phyloP scores from a whole-genome alignment of 768 basidiomycete species.

The Boletus rubropictus region DNA sequence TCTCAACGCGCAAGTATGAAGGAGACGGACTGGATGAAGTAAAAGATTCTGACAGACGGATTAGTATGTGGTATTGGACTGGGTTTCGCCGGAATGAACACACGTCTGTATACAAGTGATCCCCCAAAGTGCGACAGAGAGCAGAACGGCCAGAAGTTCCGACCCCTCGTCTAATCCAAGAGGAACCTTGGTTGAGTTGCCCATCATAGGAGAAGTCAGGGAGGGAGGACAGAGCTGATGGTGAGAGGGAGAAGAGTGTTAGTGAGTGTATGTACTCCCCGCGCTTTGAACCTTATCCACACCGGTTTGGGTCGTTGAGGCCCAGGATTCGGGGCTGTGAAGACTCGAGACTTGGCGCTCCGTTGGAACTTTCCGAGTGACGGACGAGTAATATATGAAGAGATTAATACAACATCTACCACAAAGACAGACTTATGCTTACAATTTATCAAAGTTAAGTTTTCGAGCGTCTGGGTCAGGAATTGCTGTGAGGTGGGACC shows the following conservation, averaged over 20 bases:
- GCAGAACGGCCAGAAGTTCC: constrained; percentile 12
- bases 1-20: neutral
- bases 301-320: neutral
- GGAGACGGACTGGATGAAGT: constrained; percentile 16
- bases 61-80: neutral
- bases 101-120: constrained; percentile 22
- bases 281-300: neutral
- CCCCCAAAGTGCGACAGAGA: constrained; percentile 22
- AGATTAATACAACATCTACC: neutral
- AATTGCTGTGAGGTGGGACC: neutral
- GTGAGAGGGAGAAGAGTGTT: neutral
- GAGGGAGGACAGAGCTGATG: neutral
- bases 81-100: neutral
- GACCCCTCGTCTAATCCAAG: constrained; percentile 9
- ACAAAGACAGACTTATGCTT: neutral
- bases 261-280: neutral
- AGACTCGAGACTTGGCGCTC: neutral
- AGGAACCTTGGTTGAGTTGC: neutral
- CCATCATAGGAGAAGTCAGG: neutral
- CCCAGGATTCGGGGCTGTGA: neutral
- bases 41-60: constrained; percentile 7
- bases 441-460: too few relatives aligned
- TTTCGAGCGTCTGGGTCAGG: neutral
- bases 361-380: neutral
- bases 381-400: neutral